Conservation (phyloP, 306 rosid species). For the Vachellia pachyceras region DNA sequence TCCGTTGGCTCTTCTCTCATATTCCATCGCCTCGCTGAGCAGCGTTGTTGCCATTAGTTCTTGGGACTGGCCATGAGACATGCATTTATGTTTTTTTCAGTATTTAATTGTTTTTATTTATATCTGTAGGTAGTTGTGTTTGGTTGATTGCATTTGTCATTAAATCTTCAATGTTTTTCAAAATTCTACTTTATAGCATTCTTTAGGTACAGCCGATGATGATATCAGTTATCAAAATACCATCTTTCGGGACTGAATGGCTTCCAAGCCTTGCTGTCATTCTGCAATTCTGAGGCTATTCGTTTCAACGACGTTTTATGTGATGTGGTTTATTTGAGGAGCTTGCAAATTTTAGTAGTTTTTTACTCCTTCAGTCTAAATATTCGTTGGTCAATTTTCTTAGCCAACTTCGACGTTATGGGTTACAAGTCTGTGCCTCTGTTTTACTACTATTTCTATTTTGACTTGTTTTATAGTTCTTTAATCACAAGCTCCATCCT, state of each 20-base stretch:
- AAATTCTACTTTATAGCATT: not conserved
- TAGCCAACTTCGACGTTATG: not conserved
- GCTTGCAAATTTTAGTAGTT: not conserved
- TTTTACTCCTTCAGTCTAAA: not conserved
- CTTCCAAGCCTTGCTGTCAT: slow-evolving; percentile 57
- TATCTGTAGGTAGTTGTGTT: too few species aligned
- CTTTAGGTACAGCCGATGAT: slow-evolving; percentile 41
- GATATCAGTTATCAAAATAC: slow-evolving; percentile 37
- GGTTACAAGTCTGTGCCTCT: not conserved
- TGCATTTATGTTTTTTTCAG: too few species aligned
- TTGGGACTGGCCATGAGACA: slow-evolving; percentile 74
- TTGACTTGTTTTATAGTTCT: not conserved
- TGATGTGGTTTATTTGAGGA: not conserved
- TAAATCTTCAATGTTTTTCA: not conserved
- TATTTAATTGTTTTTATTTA: too few species aligned
- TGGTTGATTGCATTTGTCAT: not conserved
- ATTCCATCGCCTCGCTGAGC: slow-evolving; percentile 74
- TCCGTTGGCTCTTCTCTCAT: slow-evolving; percentile 62
- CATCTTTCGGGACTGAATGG: slow-evolving; percentile 37
- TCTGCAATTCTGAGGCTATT: slow-evolving; percentile 61
- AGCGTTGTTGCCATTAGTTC: slow-evolving; percentile 63
- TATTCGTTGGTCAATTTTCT: not conserved
- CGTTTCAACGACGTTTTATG: not conserved
- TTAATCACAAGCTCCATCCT: not conserved
- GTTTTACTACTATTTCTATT: not conserved